These are phyloP conservation scores for Clarireedia paspali DNA, from an alignment of 2,329 filamentous ascomycete species.

Conservation along the genomic window DNA sequence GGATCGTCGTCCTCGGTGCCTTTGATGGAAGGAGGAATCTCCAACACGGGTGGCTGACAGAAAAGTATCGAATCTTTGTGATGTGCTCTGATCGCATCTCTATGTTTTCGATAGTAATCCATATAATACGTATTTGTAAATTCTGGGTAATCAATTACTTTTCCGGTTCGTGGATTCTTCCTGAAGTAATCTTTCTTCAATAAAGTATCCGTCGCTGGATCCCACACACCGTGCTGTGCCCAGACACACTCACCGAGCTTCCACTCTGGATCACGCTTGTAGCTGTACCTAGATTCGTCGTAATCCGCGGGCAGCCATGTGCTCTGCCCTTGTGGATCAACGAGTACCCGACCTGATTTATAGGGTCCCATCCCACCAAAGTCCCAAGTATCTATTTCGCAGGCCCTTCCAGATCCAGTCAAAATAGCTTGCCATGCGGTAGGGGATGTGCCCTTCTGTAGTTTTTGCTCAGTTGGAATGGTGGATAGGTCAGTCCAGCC, in stretches of 20 bases:
- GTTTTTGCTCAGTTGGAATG: conserved; percentile 78
- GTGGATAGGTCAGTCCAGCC: conserved; percentile 74
- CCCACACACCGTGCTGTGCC: conserved; percentile 97
- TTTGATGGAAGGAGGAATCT: conserved; percentile 83
- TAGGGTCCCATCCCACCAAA: conserved; percentile 91
- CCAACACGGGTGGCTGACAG: conserved; percentile 84
- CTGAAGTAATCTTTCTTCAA: conserved; percentile 83
- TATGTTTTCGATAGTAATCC: conserved; percentile 72
- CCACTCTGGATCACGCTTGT: conserved; percentile 82
- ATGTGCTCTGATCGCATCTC: conserved; percentile 63
- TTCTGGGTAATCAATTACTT: conserved; percentile 67
- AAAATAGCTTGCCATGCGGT: conserved; percentile 92
- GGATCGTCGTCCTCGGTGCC: conserved; percentile 83
- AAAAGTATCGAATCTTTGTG: conserved; percentile 81
- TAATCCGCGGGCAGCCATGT: conserved; percentile 81
- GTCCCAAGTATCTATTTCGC: conserved; percentile 86
- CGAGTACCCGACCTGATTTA: conserved; percentile 72
- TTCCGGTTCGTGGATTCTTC: conserved; percentile 66
- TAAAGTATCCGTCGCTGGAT: conserved; percentile 67
- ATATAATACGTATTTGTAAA: conserved; percentile 93
- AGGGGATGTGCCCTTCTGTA: conserved; percentile 88
- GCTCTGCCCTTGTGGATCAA: conserved; percentile 79
- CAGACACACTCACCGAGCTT: conserved; percentile 90
- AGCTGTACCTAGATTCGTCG: conserved; percentile 83
- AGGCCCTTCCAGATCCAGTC: conserved; percentile 82